Percentiles rank a stretch among this genome's conserved stretches.
phyloP scores from a whole-genome alignment of 2,329 filamentous ascomycete genomes.

The Tothia fuscella region DNA sequence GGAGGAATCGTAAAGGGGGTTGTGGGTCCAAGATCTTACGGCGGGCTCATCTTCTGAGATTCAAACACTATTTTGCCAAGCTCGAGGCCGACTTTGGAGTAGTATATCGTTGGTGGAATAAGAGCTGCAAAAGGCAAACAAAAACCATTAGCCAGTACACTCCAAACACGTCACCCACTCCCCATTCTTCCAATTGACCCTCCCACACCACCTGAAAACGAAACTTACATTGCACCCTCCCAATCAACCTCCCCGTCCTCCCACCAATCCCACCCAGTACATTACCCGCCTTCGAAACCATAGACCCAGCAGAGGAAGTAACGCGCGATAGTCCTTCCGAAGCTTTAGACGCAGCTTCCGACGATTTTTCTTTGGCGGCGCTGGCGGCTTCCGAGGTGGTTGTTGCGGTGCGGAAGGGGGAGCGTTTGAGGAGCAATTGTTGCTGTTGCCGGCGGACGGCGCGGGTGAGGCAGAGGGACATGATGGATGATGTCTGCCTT shows the following conservation, averaged over 20 bases:
- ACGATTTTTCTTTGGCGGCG: slow-evolving; percentile 34
- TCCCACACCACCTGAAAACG: not conserved
- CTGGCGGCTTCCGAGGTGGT: slow-evolving; percentile 35
- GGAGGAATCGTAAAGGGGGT: slow-evolving; percentile 7
- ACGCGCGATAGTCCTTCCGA: slow-evolving; percentile 74
- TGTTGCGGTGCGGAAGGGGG: slow-evolving; percentile 37
- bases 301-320: slow-evolving; percentile 66
- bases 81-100: slow-evolving; percentile 79
- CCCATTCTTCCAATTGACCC: slow-evolving; percentile 1
- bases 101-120: slow-evolving; percentile 76
- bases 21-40: slow-evolving; percentile 57
- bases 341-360: slow-evolving; percentile 47
- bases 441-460: slow-evolving; percentile 33
- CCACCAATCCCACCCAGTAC: slow-evolving; percentile 70
- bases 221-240: slow-evolving; percentile 73
- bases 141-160: not conserved
- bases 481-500: too few relatives aligned
- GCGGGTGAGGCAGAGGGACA: slow-evolving; percentile 36
- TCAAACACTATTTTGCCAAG: slow-evolving; percentile 77
- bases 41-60: slow-evolving; percentile 83
- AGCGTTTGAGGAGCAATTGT: slow-evolving; percentile 27
- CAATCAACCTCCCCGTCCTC: slow-evolving; percentile 65
- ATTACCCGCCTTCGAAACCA: slow-evolving; percentile 52
- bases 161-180: not conserved
- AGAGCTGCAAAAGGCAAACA: slow-evolving; percentile 10